Conservation (phyloP, 495 filamentous ascomycete genomes). For the Daldinia childiae region DNA sequence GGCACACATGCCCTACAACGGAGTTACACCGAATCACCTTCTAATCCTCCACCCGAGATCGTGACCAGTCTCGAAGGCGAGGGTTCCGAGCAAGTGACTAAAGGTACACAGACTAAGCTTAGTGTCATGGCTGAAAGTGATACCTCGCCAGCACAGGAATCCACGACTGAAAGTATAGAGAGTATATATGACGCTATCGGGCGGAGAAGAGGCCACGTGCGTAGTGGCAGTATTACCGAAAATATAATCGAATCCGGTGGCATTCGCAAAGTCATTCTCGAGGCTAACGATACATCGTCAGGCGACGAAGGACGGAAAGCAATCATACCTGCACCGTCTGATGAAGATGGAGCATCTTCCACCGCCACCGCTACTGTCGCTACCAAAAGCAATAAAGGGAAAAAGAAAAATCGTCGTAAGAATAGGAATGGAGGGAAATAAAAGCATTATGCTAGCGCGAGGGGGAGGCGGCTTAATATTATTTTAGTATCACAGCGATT, state of each 20-base stretch:
- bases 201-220: slow-evolving; percentile 65
- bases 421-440: slow-evolving; percentile 29
- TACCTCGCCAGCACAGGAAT: slow-evolving; percentile 44
- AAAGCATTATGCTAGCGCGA: neutral
- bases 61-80: slow-evolving; percentile 36
- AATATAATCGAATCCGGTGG: slow-evolving; percentile 84
- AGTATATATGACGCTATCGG: slow-evolving; percentile 27
- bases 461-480: neutral
- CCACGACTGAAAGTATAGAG: slow-evolving; percentile 29
- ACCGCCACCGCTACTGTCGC: neutral
- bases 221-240: slow-evolving; percentile 90
- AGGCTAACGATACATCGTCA: slow-evolving; percentile 69
- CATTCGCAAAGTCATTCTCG: slow-evolving; percentile 84
- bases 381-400: slow-evolving; percentile 21
- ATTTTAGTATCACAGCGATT: neutral
- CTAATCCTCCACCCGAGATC: slow-evolving; percentile 49
- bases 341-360: slow-evolving; percentile 27
- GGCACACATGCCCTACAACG: slow-evolving; percentile 72
- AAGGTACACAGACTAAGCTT: slow-evolving; percentile 33
- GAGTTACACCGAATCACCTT: slow-evolving; percentile 65
- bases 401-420: slow-evolving; percentile 39
- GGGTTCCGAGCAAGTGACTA: slow-evolving; percentile 34
- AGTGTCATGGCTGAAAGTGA: slow-evolving; percentile 18
- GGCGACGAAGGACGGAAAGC: slow-evolving; percentile 43
- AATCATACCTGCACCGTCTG: slow-evolving; percentile 9